Evolutionary conservation across 1,139 yeast genomes (phyloP).

Genomic region (Hyphopichia wangnamkhiaoensis): DNA sequence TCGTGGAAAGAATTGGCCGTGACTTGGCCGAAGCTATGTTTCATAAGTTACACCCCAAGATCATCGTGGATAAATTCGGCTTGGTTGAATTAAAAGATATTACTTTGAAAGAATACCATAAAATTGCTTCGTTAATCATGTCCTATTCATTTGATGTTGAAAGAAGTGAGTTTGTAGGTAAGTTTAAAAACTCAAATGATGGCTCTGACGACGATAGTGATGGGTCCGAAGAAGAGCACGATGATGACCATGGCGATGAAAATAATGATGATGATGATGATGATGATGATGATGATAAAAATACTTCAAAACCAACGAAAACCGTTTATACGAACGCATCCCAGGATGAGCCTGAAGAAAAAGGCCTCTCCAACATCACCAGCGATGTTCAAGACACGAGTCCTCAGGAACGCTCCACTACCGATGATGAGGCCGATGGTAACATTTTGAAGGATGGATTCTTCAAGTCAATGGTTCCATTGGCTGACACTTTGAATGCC

Average conservation of each 20-base stretch:
- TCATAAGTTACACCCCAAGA: conserved; percentile 25
- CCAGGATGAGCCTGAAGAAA: conserved; percentile 4
- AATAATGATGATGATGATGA: conserved; percentile 14
- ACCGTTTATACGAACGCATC: too few relatives aligned
- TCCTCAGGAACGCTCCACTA: too few relatives aligned
- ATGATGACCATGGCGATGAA: conserved; percentile 19
- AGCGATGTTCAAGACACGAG: too few relatives aligned
- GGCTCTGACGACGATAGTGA: conserved; percentile 19
- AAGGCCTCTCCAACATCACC: neutral
- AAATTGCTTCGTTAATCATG: conserved; percentile 61
- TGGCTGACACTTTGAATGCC: conserved; percentile 89
- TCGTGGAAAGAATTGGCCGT: conserved; percentile 69
- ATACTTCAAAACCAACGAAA: too few relatives aligned
- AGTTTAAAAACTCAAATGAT: conserved; percentile 15
- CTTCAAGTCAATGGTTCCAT: conserved; percentile 85
- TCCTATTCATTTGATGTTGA: conserved; percentile 48
- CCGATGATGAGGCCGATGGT: conserved; percentile 29
- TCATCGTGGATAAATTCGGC: conserved; percentile 22
- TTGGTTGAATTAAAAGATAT: conserved; percentile 27
- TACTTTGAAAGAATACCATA: conserved; percentile 60
- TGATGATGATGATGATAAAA: conserved; percentile 4
- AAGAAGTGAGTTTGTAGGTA: conserved; percentile 11
- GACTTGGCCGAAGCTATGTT: conserved; percentile 66
- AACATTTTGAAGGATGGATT: conserved; percentile 39
- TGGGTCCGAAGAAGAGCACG: conserved; percentile 16